A percentile compares a stretch with the other conserved stretches of the same genome.
Evolutionary conservation across 371 early-diverging fungal species (phyloP).

Genomic region (Mucor lusitanicus): DNA sequence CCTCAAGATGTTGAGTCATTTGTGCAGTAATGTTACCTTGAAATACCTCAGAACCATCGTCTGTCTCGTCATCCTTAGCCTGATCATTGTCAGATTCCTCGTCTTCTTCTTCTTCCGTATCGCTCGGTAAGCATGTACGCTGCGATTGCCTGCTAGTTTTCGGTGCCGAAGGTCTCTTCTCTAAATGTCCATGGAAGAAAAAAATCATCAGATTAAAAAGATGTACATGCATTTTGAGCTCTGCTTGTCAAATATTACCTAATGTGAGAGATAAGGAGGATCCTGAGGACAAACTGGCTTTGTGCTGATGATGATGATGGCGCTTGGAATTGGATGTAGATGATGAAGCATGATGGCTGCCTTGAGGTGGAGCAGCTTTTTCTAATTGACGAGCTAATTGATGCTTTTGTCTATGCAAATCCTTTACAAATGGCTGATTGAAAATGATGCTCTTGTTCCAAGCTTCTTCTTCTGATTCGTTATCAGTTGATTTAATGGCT

Average conservation of each 20-base stretch:
- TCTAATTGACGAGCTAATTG: neutral
- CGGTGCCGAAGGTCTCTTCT: neutral
- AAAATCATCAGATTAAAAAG: neutral
- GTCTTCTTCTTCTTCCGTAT: slow-evolving; percentile 12
- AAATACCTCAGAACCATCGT: neutral
- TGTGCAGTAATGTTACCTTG: neutral
- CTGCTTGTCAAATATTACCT: neutral
- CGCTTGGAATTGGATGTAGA: neutral
- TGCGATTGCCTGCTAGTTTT: neutral
- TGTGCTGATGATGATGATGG: neutral
- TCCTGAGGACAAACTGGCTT: neutral
- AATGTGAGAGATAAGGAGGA: neutral
- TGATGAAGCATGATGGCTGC: neutral
- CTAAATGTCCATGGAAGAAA: neutral
- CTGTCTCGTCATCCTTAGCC: neutral
- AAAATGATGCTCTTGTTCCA: slow-evolving; percentile 49
- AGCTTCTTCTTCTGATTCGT: slow-evolving; percentile 23
- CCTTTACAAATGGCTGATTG: slow-evolving; percentile 36
- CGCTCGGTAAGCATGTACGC: slow-evolving; percentile 10
- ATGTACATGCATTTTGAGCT: neutral
- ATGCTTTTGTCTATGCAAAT: slow-evolving; percentile 1
- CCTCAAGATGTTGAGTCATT: neutral
- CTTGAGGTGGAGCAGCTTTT: neutral
- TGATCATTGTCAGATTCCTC: neutral
- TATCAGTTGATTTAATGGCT: slow-evolving; percentile 41